phyloP scores from a whole-genome alignment of 305 asterid species.

The Petunia hybrid region DNA sequence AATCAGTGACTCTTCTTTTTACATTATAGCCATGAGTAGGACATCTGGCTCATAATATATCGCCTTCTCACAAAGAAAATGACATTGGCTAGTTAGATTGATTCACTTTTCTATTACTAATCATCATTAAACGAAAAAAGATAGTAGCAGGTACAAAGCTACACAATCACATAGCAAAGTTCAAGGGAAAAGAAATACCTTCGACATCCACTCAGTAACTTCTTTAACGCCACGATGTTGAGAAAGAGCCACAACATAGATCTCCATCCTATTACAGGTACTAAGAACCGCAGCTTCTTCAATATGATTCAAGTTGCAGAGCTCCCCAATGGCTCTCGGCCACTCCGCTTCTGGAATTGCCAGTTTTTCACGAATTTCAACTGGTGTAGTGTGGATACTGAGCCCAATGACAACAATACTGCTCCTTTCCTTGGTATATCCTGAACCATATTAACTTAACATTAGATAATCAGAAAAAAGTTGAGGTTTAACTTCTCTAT shows the following conservation, averaged over 20 bases:
- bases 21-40: background rate
- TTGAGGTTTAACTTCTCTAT: background rate
- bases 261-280: conserved; percentile 97
- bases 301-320: conserved; percentile 87
- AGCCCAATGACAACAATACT: conserved; percentile 92
- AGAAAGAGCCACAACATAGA: conserved; percentile 94
- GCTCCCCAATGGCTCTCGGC: conserved; percentile 89
- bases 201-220: conserved; percentile 99
- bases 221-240: conserved; percentile 96
- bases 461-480: background rate
- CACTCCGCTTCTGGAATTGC: conserved; percentile 98
- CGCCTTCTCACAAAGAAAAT: background rate
- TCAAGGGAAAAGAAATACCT: conserved; percentile 53
- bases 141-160: conserved; percentile 3
- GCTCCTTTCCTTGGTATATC: conserved; percentile 94
- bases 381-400: conserved; percentile 84
- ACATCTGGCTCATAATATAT: background rate
- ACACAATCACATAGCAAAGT: background rate
- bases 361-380: conserved; percentile 94
- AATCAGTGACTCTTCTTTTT: background rate
- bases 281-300: conserved; percentile 99
- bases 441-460: conserved; percentile 45
- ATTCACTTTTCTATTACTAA: background rate
- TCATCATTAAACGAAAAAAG: background rate
- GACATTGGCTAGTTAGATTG: background rate